Base-by-base conservation (phyloP, 257 asterid species). In the Mitragyna speciosa region DNA sequence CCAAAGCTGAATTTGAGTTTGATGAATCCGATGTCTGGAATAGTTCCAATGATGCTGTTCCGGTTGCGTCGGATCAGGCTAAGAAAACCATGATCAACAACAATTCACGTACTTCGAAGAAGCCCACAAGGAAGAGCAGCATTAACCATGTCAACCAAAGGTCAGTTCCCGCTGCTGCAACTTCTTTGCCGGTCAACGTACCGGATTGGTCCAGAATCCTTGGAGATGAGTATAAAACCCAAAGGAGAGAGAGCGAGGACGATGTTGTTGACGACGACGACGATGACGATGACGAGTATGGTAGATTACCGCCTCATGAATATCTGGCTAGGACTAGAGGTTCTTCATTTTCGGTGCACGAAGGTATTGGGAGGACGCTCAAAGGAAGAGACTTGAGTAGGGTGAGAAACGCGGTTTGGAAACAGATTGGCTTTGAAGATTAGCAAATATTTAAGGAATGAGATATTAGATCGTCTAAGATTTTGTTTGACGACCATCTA, bases 361-460 rank as follows among this genome's bases (percentile, higher is more conserved):
- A 94, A 84, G 98, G 98, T 0, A 70, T 85, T 5, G 97, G 98
- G 52, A 84, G 99, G 77, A 95, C 97, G 51, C 89, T 95, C 2
- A 95, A 95, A 75, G 99, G 99, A 12, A 92, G 99, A 86, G 99
- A 95, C 79, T 73, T 95, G 86, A 93, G 98, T 72, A 79, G 94
- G 81, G 96, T 95, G 16, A 87, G 99, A 81, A 87, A 95, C 85
- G 98, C 98, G 6, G 92, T 95, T 68, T 95, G 97, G 98, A 92
- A 95, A 75, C 84, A 89, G 51, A 92, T 86, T 2, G 99, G 99
- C 2, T 95, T 92, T 59, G 96, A 91, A 73, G 99, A 95, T 66
- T 82, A 81, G 75, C 66, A 17, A 2, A 19, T 17, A 5, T 54
- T 54, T 51, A 68, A 36, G 12, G 51, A 20, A 22, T 0, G 15